A percentile compares a stretch with the other conserved stretches of the same genome.
Evolutionary conservation across 495 filamentous ascomycete species (phyloP).

Genomic region (Trichoderma asperelloides): DNA sequence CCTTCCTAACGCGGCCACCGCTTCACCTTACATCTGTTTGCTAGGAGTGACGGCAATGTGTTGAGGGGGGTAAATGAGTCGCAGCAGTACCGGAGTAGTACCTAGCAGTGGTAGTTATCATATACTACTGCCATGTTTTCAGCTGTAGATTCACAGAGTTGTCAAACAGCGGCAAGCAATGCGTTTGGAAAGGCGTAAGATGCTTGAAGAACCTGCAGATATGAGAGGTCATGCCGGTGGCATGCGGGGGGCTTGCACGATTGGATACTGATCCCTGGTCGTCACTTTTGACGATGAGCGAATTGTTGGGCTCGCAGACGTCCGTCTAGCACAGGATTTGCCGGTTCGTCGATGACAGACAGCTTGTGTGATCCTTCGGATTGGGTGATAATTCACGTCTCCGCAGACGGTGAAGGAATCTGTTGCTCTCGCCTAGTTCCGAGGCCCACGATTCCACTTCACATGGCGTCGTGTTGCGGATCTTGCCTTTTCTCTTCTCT

Average conservation of each 20-base stretch:
- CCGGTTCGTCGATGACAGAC: background rate
- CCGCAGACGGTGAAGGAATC: background rate
- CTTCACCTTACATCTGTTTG: too few relatives aligned
- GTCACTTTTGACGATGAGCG: background rate
- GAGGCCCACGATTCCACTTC: background rate
- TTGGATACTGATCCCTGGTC: background rate
- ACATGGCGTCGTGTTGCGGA: too few relatives aligned
- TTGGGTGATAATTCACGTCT: background rate
- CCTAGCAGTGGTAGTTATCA: background rate
- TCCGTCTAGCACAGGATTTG: background rate
- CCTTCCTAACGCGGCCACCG: too few relatives aligned
- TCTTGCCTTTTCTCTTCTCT: too few relatives aligned
- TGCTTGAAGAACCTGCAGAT: background rate
- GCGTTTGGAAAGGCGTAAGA: background rate
- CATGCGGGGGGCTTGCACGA: background rate
- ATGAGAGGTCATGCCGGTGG: background rate
- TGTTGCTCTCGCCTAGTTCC: background rate
- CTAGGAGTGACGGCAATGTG: too few relatives aligned
- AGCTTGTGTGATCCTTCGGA: background rate
- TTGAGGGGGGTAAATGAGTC: too few relatives aligned
- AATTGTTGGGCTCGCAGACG: constrained; percentile 1
- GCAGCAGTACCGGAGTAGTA: too few relatives aligned
- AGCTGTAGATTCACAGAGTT: background rate
- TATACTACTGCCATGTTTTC: background rate
- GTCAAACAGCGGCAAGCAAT: background rate